These are phyloP conservation scores for Ilex paraguariensis DNA, from an alignment of 305 asterid genomes.

Conservation along the genomic window DNA sequence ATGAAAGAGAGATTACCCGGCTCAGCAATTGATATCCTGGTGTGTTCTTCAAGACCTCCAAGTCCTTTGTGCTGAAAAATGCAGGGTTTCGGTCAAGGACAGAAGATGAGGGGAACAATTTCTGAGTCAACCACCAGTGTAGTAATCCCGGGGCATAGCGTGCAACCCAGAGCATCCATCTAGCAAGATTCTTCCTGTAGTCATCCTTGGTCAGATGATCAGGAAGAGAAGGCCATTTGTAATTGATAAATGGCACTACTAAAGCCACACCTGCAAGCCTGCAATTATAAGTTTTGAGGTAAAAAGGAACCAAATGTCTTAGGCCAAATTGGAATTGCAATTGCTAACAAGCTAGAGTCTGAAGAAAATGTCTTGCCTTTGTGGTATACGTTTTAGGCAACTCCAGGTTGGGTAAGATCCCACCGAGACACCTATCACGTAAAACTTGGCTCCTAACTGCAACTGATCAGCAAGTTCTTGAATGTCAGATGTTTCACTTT, in stretches of 20 bases:
- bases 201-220: slow-evolving; percentile 56
- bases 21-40: slow-evolving; percentile 75
- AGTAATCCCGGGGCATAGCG: slow-evolving; percentile 54
- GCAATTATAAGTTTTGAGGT: slow-evolving; percentile 15
- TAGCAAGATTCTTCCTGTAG: slow-evolving; percentile 62
- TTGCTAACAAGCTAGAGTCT: slow-evolving; percentile 5
- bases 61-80: slow-evolving; percentile 66
- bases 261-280: slow-evolving; percentile 87
- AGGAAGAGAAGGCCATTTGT: slow-evolving; percentile 85
- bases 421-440: slow-evolving; percentile 70
- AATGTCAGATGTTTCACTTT: slow-evolving; percentile 75
- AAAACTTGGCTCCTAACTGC: slow-evolving; percentile 64
- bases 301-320: neutral
- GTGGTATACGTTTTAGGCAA: slow-evolving; percentile 67
- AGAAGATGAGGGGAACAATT: slow-evolving; percentile 73
- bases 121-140: slow-evolving; percentile 89
- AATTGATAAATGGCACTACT: slow-evolving; percentile 77
- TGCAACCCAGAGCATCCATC: slow-evolving; percentile 48
- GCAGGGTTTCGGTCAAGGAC: slow-evolving; percentile 68
- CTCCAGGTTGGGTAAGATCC: slow-evolving; percentile 92
- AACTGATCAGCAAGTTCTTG: slow-evolving; percentile 81
- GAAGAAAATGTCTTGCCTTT: slow-evolving; percentile 35
- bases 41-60: slow-evolving; percentile 74
- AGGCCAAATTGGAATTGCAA: neutral
- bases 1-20: slow-evolving; percentile 38